Conservation (phyloP, 805 yeast species). For the Candida multigemmis region DNA sequence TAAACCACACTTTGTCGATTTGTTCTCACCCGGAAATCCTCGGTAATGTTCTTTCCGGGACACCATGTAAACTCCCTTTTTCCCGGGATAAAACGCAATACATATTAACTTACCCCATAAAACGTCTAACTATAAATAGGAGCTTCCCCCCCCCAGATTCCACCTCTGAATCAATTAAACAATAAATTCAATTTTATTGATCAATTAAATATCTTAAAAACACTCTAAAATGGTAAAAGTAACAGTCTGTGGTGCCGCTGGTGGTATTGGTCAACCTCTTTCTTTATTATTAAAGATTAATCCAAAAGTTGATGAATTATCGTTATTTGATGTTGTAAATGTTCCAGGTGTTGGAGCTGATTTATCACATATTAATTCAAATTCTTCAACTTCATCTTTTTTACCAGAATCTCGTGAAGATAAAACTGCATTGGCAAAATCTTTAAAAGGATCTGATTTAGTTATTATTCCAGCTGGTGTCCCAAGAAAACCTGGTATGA, state of each 20-base stretch:
- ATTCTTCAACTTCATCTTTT: constrained; percentile 48
- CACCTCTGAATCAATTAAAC: neutral
- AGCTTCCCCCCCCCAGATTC: no score
- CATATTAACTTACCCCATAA: no score
- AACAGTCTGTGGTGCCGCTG: constrained; percentile 85
- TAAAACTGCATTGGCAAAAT: constrained; percentile 33
- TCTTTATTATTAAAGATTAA: constrained; percentile 72
- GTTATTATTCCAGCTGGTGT: constrained; percentile 77
- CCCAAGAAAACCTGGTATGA: constrained; percentile 93
- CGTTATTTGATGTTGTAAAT: constrained; percentile 78
- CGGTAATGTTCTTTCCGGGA: no score
- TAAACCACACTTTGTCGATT: no score
- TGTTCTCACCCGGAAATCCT: no score
- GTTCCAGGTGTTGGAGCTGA: constrained; percentile 87
- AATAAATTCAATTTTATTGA: constrained; percentile 1
- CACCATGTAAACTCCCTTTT: no score
- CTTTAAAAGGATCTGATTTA: constrained; percentile 37
- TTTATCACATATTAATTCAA: constrained; percentile 72
- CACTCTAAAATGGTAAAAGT: constrained; percentile 63
- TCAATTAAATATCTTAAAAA: no score
- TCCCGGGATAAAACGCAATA: no score
- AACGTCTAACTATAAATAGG: no score
- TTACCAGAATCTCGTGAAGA: constrained; percentile 49
- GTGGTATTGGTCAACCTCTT: constrained; percentile 92
- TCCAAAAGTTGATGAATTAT: constrained; percentile 52